Base-by-base conservation (phyloP, 352 stramenopile species). In the Globisporangium apiculatum region DNA sequence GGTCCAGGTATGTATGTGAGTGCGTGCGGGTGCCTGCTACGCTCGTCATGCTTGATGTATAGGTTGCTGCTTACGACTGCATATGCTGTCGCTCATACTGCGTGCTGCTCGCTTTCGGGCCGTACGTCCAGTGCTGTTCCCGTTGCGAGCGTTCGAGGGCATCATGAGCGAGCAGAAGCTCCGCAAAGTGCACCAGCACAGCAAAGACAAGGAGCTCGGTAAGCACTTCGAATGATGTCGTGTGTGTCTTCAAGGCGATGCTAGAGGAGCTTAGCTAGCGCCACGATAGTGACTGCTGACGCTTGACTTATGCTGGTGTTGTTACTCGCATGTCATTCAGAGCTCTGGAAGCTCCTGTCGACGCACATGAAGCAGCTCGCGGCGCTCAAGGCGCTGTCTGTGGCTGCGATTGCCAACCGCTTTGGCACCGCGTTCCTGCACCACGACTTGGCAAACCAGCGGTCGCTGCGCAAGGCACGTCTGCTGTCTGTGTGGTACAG, bases 141-240 rank as follows among this genome's bases (percentile, higher is more conserved):
- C 81, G 36, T 41, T 68, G 3, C 82, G 86, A 54, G 71, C 78
- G 11, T 91, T 94, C 51, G 83, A 90, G 72, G 83, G 79, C 4
- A 91, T 91, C 51, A 84, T 94, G 69, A 89, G 73, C 55, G 75
- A 90, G 37, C 74, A 88, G 57, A 86, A 87, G 41, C 72, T 94
- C 17, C 75, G 82, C 42, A 91, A 91, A 58, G 65, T 88, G 5
- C 79, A 91, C 57, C 77, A 89, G 53, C 72, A 74, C 42, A 76
- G 70, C 38, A 89, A 89, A 57, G 73, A 86, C 48, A 89, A 84
- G 51, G 76, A 90, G 62, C 60, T 76, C 1, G 80, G 80, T 89
- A 48, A 8, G 40, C 1, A 45, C 8, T 54, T 18, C 7, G 36
- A 11, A 11, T 46, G 9, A 15, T 53, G 17, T 48, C 1, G 8